phyloP scores from a whole-genome alignment of 2,329 filamentous ascomycete genomes.

The Fusarium fracticaudum region DNA sequence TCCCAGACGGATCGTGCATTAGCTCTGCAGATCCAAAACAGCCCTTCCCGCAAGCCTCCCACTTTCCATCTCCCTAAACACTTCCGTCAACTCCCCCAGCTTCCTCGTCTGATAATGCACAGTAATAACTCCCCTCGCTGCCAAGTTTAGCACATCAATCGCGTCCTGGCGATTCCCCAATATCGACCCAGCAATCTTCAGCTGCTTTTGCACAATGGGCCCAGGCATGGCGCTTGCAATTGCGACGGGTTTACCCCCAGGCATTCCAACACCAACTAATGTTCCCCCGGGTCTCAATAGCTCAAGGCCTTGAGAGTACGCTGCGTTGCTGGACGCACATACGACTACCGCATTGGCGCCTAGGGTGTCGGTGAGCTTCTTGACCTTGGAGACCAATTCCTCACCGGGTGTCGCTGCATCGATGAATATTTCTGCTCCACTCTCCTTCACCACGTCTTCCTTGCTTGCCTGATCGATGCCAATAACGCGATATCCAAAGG shows the following conservation, averaged over 20 bases:
- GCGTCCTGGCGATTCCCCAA: neutral
- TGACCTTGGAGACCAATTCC: neutral
- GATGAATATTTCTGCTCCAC: neutral
- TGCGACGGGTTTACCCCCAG: fast-evolving
- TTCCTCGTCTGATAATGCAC: neutral
- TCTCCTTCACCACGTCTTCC: neutral
- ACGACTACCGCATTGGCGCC: neutral
- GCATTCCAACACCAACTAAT: neutral
- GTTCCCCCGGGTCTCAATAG: neutral
- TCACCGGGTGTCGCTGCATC: neutral
- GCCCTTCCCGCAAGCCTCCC: neutral
- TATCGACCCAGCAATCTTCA: neutral
- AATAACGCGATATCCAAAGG: neutral
- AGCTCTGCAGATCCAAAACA: neutral
- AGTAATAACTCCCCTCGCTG: neutral
- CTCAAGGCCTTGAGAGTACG: neutral
- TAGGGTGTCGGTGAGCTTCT: neutral
- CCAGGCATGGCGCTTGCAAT: neutral
- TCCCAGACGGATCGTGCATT: neutral
- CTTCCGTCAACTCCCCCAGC: neutral
- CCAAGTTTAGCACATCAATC: neutral
- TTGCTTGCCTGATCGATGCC: neutral
- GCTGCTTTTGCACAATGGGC: neutral
- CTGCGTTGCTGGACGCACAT: neutral
- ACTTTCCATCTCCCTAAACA: neutral